Evolutionary conservation across 83 land plant species (phyloP), one percentile per base, ranked within the genome.

Genomic region (Larix sibirica): DNA sequence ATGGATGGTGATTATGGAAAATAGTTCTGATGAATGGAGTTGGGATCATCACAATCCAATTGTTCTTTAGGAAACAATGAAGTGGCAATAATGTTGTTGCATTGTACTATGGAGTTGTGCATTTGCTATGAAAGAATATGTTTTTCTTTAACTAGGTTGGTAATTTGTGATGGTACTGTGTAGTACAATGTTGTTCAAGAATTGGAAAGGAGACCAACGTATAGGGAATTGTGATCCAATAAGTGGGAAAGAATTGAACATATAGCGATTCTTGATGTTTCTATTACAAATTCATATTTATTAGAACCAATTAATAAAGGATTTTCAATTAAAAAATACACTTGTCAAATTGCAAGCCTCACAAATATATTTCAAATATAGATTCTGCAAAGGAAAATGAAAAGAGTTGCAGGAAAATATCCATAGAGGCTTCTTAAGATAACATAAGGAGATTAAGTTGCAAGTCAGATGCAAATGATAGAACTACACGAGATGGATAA

Each of bases 221-320:
- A 70, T 17, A 70, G 75, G 40, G 75, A 70, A 44, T 70, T 70
- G 50, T 9, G 75, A 70, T 70, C 75, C 6, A 70, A 50, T 40
- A 70, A 70, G 75, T 38, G 75, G 75, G 50, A 70, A 23, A 70
- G 75, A 38, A 20, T 70, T 70, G 75, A 44, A 44, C 4, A 42
- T 20, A 70, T 44, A 40, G 50, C n/a, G 3, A 38, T 21, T 36
- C 9, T 47, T 47, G 75, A 70, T 70, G 50, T 70, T 38, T 70
- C 75, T 70, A 44, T 40, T 70, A 23, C 20, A 6, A n/a, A 70
- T 21, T 70, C 47, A 1, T 50, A 70, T 36, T 70, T 23, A 40
- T 20, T n/a, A 70, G 75, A 36, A 70, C 75, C 6, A 28, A 50
- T 40, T 40, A 18, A 50, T 70, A 44, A 47, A 8, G 54, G 54